Base-by-base conservation (phyloP, 1,284 basidiomycete species). In the Acaromyces ingoldii region DNA sequence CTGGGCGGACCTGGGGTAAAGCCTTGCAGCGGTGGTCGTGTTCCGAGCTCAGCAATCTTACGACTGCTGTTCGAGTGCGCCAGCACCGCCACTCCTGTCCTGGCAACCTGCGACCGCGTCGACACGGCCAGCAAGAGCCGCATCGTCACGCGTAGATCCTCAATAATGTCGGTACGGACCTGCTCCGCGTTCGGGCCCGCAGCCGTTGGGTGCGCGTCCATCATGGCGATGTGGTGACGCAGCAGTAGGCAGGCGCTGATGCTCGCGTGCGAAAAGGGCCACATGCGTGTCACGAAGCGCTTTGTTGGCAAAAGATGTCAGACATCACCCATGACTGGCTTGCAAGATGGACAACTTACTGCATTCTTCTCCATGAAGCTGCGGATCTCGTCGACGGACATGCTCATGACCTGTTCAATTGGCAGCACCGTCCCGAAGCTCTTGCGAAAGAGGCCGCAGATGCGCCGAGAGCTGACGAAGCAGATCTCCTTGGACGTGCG, bases 231-330 rank as follows among this genome's bases (percentile, higher is more conserved):
- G 54, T 67, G 67, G 56, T 70, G 65, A 22, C 67, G 55, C 9
- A 70, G 56, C 17, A 70, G 57, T 2, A 70, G 57, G 41, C 59
- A 62, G 3, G 60, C 58, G 21, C 63, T 62, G 39, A 66, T 62
- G 31, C 58, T 56, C 60, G 62, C 64, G 36, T 66, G 66, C 6
- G 60, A 62, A 49, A 69, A 62, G 53, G 53, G 62, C 68, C 68
- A 70, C 7, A 68, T 51, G 19, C 53, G 53, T 26, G 51, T 24
- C 40, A 37, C 38, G 49, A 62, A 11, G 50, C 62, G 54, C 43
- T 64, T 30, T 60, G 55, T 40, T 55, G 58, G 42, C 58, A 54
- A 10, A 57, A 55, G n/a, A 58, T 55, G 49, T 62, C 61, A 2
- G n/a, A n/a, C n/a, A n/a, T n/a, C n/a, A n/a, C n/a, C n/a, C n/a